phyloP scores from a whole-genome alignment of 2,329 filamentous ascomycete species.

The Monosporascus cannonballus region DNA sequence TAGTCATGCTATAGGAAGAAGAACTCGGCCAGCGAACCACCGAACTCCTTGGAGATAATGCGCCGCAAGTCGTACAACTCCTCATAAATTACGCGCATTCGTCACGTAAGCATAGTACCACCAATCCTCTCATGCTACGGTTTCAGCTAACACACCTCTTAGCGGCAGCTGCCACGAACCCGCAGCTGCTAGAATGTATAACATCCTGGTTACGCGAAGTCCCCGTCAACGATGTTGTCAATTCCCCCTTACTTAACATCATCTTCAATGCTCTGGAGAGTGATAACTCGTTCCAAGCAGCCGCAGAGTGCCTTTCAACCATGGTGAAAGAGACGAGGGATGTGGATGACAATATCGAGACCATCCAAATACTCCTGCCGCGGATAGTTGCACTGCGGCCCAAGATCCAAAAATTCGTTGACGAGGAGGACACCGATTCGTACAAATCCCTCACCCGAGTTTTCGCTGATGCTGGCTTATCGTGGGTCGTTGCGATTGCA shows the following conservation, averaged over 20 bases:
- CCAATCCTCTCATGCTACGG: conserved; percentile 13
- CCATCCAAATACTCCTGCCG: conserved; percentile 78
- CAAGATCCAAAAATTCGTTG: conserved; percentile 67
- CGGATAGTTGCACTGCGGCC: conserved; percentile 70
- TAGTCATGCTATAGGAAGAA: conserved; percentile 71
- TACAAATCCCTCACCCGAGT: conserved; percentile 87
- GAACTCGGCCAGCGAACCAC: conserved; percentile 79
- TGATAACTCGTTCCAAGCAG: conserved; percentile 76
- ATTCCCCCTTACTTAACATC: conserved; percentile 76
- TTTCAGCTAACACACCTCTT: conserved; percentile 4
- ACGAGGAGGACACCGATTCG: conserved; percentile 76
- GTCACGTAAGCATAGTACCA: conserved; percentile 57
- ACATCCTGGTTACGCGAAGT: conserved; percentile 96
- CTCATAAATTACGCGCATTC: conserved; percentile 89
- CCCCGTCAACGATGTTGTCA: conserved; percentile 73
- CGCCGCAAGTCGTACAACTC: conserved; percentile 77
- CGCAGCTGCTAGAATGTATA: conserved; percentile 88
- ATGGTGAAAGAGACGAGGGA: conserved; percentile 90
- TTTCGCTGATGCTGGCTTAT: conserved; percentile 87
- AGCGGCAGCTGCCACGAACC: conserved; percentile 77
- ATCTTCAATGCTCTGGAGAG: conserved; percentile 72
- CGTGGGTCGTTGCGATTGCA: conserved; percentile 89
- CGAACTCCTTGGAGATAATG: conserved; percentile 87
- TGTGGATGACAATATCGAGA: conserved; percentile 80
- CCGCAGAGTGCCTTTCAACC: conserved; percentile 86